These are phyloP conservation scores for Yamadazyma conglobata DNA, from an alignment of 1,139 yeast species.

Conservation along the genomic window DNA sequence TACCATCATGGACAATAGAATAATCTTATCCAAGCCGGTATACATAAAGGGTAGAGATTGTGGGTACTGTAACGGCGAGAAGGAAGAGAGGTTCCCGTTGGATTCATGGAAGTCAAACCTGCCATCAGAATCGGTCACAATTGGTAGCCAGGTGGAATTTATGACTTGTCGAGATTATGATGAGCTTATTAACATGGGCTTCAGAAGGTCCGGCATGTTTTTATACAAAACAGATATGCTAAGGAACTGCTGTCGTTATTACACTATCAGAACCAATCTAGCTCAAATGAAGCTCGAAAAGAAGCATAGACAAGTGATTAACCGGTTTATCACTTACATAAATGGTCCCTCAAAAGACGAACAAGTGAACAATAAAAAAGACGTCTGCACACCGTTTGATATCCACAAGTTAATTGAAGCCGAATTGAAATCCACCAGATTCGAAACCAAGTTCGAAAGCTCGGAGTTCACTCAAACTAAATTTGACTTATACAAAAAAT, in stretches of 20 bases:
- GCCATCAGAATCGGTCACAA: constrained; percentile 26
- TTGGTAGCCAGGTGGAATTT: constrained; percentile 48
- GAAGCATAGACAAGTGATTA: constrained; percentile 64
- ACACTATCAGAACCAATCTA: constrained; percentile 67
- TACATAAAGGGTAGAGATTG: constrained; percentile 37
- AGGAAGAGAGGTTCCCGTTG: constrained; percentile 38
- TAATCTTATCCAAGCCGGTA: constrained; percentile 16
- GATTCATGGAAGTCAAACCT: constrained; percentile 20
- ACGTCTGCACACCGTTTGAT: constrained; percentile 16
- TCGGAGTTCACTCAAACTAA: constrained; percentile 57
- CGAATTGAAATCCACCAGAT: constrained; percentile 26
- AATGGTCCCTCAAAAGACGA: constrained; percentile 5
- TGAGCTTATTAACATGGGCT: constrained; percentile 64
- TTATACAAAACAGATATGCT: constrained; percentile 72
- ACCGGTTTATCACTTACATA: constrained; percentile 53
- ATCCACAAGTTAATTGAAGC: constrained; percentile 20
- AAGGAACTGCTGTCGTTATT: constrained; percentile 77
- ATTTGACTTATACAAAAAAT: constrained; percentile 60
- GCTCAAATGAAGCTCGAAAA: constrained; percentile 48
- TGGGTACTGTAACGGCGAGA: constrained; percentile 62
- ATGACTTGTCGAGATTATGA: constrained; percentile 59
- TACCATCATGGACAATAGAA: no score
- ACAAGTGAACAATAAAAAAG: constrained; percentile 12
- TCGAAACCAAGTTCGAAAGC: constrained; percentile 52
- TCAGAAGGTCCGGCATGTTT: constrained; percentile 73